phyloP scores from a whole-genome alignment of 1,139 yeast species.

The Yamadazyma sp. region DNA sequence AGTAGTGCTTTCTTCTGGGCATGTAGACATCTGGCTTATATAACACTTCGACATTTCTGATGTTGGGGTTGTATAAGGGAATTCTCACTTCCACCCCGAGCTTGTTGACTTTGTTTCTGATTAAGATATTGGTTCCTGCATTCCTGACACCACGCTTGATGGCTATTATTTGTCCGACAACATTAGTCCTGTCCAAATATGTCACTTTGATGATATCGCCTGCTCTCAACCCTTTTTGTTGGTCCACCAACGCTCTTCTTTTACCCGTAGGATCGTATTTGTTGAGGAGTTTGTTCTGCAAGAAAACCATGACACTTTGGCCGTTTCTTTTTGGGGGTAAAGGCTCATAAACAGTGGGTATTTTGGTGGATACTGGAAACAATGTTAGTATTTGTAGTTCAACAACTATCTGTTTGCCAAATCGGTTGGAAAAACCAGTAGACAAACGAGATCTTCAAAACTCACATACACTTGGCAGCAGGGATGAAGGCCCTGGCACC shows the following conservation, averaged over 20 bases:
- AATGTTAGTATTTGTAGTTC: too few species aligned
- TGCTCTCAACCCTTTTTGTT: slow-evolving; percentile 57
- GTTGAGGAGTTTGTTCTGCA: slow-evolving; percentile 49
- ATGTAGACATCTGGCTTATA: slow-evolving; percentile 71
- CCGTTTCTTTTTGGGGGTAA: slow-evolving; percentile 55
- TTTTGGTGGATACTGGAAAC: slow-evolving; percentile 14
- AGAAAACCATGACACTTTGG: slow-evolving; percentile 43
- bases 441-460: slow-evolving; percentile 3
- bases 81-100: slow-evolving; percentile 80
- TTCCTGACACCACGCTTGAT: slow-evolving; percentile 62
- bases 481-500: slow-evolving; percentile 6
- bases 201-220: slow-evolving; percentile 83
- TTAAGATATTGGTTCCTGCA: slow-evolving; percentile 66
- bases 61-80: slow-evolving; percentile 75
- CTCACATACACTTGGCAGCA: slow-evolving; percentile 7
- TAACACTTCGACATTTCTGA: slow-evolving; percentile 71
- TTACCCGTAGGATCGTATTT: slow-evolving; percentile 73
- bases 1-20: slow-evolving; percentile 79
- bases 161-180: slow-evolving; percentile 75
- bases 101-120: slow-evolving; percentile 77
- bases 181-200: slow-evolving; percentile 66
- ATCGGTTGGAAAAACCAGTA: too few species aligned
- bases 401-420: too few species aligned
- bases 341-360: slow-evolving; percentile 51
- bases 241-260: slow-evolving; percentile 63